A percentile compares a stretch with the other conserved stretches of the same genome.
These are phyloP conservation scores for Fonsecaea nubica DNA, from an alignment of 2,329 filamentous ascomycete species.

Conservation along the genomic window DNA sequence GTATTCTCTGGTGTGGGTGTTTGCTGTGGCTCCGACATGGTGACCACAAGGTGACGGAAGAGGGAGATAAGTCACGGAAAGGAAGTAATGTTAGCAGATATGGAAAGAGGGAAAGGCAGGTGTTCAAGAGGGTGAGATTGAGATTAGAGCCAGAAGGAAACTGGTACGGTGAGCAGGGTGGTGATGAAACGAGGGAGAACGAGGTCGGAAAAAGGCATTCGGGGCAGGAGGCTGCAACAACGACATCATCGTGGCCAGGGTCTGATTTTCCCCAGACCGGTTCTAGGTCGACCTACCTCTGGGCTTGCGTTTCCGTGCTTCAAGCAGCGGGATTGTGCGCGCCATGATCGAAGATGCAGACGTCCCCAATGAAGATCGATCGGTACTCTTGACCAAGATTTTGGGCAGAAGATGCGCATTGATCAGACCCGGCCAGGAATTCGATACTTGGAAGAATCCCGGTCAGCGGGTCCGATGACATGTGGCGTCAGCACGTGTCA, in stretches of 20 bases:
- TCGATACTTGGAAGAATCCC: slow-evolving; percentile 35
- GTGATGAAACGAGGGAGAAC: slow-evolving; percentile 2
- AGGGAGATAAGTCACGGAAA: neutral
- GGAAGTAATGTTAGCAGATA: neutral
- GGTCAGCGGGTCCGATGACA: slow-evolving; percentile 19
- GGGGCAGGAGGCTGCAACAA: slow-evolving; percentile 22
- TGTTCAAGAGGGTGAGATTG: slow-evolving; percentile 6
- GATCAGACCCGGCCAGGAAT: neutral
- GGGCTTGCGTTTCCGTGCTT: neutral
- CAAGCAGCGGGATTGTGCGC: slow-evolving; percentile 29
- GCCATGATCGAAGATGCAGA: slow-evolving; percentile 7
- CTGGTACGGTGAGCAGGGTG: slow-evolving; percentile 12
- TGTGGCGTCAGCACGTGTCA: neutral
- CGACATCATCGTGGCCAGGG: slow-evolving; percentile 35
- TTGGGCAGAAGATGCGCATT: neutral
- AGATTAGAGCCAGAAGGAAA: slow-evolving; percentile 19
- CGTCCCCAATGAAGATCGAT: slow-evolving; percentile 10
- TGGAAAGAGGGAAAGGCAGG: neutral
- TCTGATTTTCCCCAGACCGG: slow-evolving; percentile 13
- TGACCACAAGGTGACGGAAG: slow-evolving; percentile 19
- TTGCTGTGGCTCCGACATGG: slow-evolving; percentile 38
- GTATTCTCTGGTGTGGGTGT: slow-evolving; percentile 37
- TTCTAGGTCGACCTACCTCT: slow-evolving; percentile 2
- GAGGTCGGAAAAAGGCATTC: slow-evolving; percentile 23
- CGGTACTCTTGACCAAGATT: slow-evolving; percentile 21